Evolutionary conservation across 2,329 filamentous ascomycete genomes (phyloP).

Genomic region (Beauveria sp.): DNA sequence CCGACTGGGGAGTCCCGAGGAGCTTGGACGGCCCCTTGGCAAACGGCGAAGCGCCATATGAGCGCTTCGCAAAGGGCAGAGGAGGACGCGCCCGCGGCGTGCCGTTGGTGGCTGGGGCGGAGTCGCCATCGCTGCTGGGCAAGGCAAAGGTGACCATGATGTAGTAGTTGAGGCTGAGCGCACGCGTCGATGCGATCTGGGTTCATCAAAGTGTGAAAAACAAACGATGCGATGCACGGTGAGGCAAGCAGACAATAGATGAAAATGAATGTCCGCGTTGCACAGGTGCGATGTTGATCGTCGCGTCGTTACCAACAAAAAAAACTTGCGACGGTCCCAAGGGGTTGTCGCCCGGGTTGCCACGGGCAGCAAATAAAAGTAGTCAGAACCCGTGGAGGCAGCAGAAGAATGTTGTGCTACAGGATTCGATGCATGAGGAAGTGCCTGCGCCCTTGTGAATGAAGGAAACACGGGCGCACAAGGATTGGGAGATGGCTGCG

Average conservation of each 20-base stretch:
- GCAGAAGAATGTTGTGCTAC: background rate
- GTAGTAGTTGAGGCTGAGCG: background rate
- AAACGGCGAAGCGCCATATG: slow-evolving; percentile 31
- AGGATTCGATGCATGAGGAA: slow-evolving; percentile 4
- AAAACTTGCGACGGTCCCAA: background rate
- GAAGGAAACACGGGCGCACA: slow-evolving; percentile 4
- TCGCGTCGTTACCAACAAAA: background rate
- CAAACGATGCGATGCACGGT: background rate
- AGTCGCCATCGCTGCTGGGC: slow-evolving; percentile 26
- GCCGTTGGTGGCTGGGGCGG: slow-evolving; percentile 22
- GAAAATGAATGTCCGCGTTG: background rate
- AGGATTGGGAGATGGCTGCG: background rate
- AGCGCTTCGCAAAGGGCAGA: slow-evolving; percentile 37
- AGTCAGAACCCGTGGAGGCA: background rate
- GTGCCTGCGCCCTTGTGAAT: background rate
- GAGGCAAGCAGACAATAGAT: background rate
- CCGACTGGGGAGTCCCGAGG: slow-evolving; percentile 30
- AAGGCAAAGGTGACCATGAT: slow-evolving; percentile 33
- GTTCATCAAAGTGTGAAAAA: background rate
- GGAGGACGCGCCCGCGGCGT: slow-evolving; percentile 33
- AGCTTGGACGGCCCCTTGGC: slow-evolving; percentile 22
- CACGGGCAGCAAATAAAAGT: background rate
- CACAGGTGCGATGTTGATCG: background rate
- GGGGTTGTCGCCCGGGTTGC: background rate
- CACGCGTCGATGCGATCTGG: background rate